Conservation (phyloP, 441 rosid genomes). For the Arabidopsis hybrid region DNA sequence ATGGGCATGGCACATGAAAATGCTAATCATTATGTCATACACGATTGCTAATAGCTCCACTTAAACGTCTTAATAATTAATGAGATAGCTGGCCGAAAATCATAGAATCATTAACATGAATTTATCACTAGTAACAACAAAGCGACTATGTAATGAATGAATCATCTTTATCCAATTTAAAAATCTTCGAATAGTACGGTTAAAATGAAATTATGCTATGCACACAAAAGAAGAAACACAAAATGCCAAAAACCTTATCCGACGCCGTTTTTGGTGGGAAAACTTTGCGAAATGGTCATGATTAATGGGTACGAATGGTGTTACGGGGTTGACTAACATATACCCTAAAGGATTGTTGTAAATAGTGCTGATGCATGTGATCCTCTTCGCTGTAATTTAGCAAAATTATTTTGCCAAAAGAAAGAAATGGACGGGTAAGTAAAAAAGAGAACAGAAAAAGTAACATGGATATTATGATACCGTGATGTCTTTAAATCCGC, state of each 20-base stretch:
- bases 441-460: constrained; percentile 17
- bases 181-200: constrained; percentile 14
- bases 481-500: constrained; percentile 36
- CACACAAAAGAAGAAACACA: background rate
- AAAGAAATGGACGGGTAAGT: constrained; percentile 19
- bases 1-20: constrained; percentile 40
- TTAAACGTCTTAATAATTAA: constrained; percentile 30
- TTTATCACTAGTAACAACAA: constrained; percentile 1
- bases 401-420: constrained; percentile 19
- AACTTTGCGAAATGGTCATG: background rate
- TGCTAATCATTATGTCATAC: constrained; percentile 17
- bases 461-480: constrained; percentile 17
- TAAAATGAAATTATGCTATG: background rate
- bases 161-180: constrained; percentile 6
- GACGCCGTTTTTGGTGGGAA: background rate
- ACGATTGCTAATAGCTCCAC: constrained; percentile 25
- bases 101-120: constrained; percentile 24
- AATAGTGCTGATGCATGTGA: constrained; percentile 34
- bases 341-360: constrained; percentile 10
- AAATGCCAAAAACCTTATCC: background rate
- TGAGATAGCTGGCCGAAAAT: constrained; percentile 29
- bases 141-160: constrained; percentile 20
- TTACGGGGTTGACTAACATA: constrained; percentile 27
- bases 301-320: constrained; percentile 10
- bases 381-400: constrained; percentile 25